A percentile compares a stretch with the other conserved stretches of the same genome.
Evolutionary conservation across 2,329 filamentous ascomycete genomes (phyloP).

Genomic region (Aspergillus hortae): DNA sequence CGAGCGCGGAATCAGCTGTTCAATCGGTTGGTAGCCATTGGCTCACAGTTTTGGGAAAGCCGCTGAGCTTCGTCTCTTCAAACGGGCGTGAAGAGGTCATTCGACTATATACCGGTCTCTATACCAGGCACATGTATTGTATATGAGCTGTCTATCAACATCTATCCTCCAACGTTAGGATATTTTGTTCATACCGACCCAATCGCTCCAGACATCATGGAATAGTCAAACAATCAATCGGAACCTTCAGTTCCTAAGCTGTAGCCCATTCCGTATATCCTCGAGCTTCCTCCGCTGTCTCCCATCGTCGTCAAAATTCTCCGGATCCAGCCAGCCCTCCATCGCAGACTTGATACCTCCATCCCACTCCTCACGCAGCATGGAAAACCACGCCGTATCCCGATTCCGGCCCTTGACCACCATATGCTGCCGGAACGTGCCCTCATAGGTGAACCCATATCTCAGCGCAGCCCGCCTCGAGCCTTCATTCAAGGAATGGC

Average conservation of each 20-base stretch:
- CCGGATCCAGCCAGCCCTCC: conserved; percentile 52
- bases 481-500: conserved; percentile 53
- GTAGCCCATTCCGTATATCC: neutral
- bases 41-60: conserved; percentile 78
- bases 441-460: conserved; percentile 59
- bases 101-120: too few species aligned
- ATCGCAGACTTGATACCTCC: conserved; percentile 53
- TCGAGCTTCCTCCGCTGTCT: conserved; percentile 38
- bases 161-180: too few species aligned
- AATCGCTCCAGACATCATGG: too few species aligned
- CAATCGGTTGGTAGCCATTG: conserved; percentile 72
- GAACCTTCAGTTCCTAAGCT: neutral
- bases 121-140: too few species aligned
- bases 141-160: too few species aligned
- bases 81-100: too few species aligned
- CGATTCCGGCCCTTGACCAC: conserved; percentile 54
- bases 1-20: conserved; percentile 72
- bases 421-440: conserved; percentile 60
- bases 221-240: too few species aligned
- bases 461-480: conserved; percentile 55
- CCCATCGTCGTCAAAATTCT: conserved; percentile 56
- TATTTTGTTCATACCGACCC: too few species aligned
- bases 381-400: conserved; percentile 60
- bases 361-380: conserved; percentile 59
- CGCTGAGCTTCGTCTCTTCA: conserved; percentile 48